Evolutionary conservation across 805 yeast species (phyloP).

Genomic region (Metschnikowia corniflorae): DNA sequence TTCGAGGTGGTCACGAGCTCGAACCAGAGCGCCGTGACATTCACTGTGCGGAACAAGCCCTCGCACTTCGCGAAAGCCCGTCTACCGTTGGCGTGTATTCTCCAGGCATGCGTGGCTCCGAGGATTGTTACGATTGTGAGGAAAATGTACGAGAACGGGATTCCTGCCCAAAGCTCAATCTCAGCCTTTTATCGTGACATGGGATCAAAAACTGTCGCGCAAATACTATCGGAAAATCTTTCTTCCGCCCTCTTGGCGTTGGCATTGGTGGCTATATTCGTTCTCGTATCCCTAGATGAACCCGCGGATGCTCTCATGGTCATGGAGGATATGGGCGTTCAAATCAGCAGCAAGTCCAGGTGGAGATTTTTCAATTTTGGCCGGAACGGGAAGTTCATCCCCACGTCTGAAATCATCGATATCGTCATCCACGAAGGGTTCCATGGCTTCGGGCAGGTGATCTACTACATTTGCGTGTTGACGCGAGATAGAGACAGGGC

Average conservation of each 20-base stretch:
- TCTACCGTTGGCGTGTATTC: conserved; percentile 15
- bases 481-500: conserved; percentile 31
- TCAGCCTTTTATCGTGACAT: no score
- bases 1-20: conserved; percentile 24
- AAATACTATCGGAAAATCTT: no score
- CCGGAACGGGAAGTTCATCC: conserved; percentile 45
- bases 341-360: conserved; percentile 28
- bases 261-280: conserved; percentile 6
- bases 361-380: conserved; percentile 15
- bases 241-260: neutral
- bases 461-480: conserved; percentile 60
- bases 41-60: conserved; percentile 16
- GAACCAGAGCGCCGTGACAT: conserved; percentile 15
- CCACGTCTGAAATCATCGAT: conserved; percentile 55
- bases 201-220: no score
- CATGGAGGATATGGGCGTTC: conserved; percentile 47
- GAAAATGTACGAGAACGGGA: no score
- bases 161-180: no score
- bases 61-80: conserved; percentile 15
- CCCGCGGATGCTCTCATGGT: conserved; percentile 43
- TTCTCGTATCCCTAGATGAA: conserved; percentile 27
- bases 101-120: conserved; percentile 7
- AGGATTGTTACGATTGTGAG: no score
- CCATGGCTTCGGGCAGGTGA: conserved; percentile 57
- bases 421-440: conserved; percentile 76